Base-by-base conservation (phyloP, 345 rosid species). In the Zanthoxylum bungeanum region DNA sequence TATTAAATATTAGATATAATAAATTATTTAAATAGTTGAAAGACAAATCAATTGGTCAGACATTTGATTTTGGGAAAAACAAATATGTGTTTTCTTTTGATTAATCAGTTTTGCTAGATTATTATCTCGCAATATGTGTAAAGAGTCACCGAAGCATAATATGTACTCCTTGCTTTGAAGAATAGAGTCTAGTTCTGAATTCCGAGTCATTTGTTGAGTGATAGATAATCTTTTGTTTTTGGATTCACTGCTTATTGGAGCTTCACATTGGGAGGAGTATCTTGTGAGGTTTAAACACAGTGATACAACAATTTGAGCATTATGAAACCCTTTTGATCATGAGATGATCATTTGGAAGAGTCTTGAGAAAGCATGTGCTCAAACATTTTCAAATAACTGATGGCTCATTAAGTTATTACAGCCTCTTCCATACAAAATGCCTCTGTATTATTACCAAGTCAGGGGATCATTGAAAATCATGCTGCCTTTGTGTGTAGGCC, bases 211-310 rank as follows among this genome's bases (percentile, higher is more conserved):
- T n/a, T n/a, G n/a, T n/a, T n/a, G n/a, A n/a, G n/a, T n/a, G n/a
- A n/a, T n/a, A n/a, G n/a, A n/a, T n/a, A n/a, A n/a, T n/a, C n/a
- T n/a, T n/a, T n/a, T n/a, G n/a, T n/a, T 50, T 64, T 21, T 33
- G 28, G 37, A 71, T 76, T 86, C 91, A 87, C 87, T 87, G 89
- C 74, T 49, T 79, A 64, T 80, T 50, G 66, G 87, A 85, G 82
- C 86, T 80, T 85, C 87, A 78, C 74, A 84, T 9, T 25, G 55
- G 28, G 73, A 70, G 77, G 74, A 64, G 77, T 79, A 46, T 77
- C 75, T 50, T 78, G 75, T 85, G 91, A 75, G 78, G 91, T 80
- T 87, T 87, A 77, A 78, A 81, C 79, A 28, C 89, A 80, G 89
- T 87, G 89, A 82, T 78, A 85, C 70, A 87, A 64, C 69, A 75